Evolutionary conservation across 345 rosid genomes (phyloP).

Genomic region (Syzygium jambos): DNA sequence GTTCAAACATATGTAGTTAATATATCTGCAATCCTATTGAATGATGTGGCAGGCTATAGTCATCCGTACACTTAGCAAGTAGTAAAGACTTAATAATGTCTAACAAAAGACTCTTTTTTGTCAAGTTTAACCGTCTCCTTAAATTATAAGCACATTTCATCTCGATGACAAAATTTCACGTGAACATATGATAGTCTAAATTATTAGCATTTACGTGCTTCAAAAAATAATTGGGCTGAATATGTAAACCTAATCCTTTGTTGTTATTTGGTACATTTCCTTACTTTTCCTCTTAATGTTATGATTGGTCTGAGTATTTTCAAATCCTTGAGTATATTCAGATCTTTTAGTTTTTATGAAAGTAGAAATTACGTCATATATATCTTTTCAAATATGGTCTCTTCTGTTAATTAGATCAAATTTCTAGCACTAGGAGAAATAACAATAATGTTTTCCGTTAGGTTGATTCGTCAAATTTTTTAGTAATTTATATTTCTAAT

Average conservation of each 20-base stretch:
- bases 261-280: not conserved
- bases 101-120: not conserved
- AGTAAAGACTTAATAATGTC: not conserved
- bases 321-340: not conserved
- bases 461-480: not conserved
- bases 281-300: not conserved
- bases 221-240: not conserved
- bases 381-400: not conserved
- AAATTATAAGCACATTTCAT: not conserved
- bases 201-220: not conserved
- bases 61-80: not conserved
- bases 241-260: not conserved
- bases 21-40: accelerated
- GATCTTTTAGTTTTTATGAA: not conserved
- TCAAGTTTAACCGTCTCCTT: not conserved
- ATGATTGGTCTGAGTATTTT: not conserved
- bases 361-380: not conserved
- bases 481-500: not conserved
- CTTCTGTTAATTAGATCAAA: not conserved
- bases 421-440: not conserved
- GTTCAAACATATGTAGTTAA: not conserved
- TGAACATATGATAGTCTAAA: not conserved
- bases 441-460: not conserved
- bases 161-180: not conserved
- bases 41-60: not conserved